Conservation (phyloP, 306 rosid genomes). For the Mimosa bimucronata region DNA sequence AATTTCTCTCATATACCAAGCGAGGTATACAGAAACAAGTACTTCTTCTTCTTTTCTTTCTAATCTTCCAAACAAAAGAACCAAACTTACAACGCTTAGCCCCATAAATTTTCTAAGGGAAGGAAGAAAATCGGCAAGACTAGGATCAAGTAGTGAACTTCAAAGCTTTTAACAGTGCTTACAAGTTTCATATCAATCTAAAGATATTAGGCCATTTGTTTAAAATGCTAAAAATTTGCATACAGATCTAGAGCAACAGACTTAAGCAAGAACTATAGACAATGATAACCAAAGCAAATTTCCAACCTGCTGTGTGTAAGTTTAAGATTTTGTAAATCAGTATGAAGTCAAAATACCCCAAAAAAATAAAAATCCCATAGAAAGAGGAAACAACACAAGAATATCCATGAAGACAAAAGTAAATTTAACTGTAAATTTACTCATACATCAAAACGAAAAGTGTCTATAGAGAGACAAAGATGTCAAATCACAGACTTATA, state of each 20-base stretch:
- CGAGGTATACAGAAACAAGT: neutral
- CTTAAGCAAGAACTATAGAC: neutral
- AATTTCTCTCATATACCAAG: neutral
- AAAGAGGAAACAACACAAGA: neutral
- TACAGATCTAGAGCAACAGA: no score
- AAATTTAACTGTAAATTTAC: constrained; percentile 1
- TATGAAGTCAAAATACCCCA: no score
- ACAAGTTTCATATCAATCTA: neutral
- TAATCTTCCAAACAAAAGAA: neutral
- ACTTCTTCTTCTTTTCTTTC: neutral
- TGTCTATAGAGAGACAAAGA: constrained; percentile 10
- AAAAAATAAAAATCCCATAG: neutral
- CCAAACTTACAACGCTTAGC: neutral
- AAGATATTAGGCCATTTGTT: no score
- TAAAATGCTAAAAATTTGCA: no score
- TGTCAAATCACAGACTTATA: constrained; percentile 2
- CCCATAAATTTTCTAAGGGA: neutral
- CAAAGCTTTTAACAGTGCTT: neutral
- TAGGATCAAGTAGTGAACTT: neutral
- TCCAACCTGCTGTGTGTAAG: no score
- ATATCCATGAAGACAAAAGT: constrained; percentile 21
- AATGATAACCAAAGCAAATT: neutral
- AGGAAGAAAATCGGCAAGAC: constrained; percentile 16
- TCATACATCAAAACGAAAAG: constrained; percentile 8
- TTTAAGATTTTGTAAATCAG: no score